Conservation (phyloP, 371 early-diverging fungal genomes). For the Rhizomucor pusillus region DNA sequence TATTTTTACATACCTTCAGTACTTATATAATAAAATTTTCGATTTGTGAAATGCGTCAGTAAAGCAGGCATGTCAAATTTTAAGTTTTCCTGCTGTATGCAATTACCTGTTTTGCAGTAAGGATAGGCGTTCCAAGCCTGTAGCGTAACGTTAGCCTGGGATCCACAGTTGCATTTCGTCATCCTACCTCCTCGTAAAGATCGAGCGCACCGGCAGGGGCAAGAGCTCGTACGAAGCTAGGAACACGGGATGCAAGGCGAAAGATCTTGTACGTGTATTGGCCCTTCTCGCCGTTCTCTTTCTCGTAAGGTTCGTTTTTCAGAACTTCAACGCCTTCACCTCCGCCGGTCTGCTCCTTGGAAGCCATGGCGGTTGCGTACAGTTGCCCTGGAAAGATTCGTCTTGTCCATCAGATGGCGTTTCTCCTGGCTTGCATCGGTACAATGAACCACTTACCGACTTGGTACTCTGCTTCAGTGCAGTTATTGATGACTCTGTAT, state of each 20-base stretch:
- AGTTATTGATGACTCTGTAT: slow-evolving; percentile 70
- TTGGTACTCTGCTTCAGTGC: slow-evolving; percentile 69
- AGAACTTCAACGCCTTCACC: slow-evolving; percentile 51
- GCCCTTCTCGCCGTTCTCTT: slow-evolving; percentile 63
- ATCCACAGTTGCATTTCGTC: not conserved
- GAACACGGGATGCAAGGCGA: slow-evolving; percentile 60
- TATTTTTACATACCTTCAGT: slow-evolving; percentile 14
- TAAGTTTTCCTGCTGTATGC: slow-evolving; percentile 1
- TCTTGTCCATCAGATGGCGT: not conserved
- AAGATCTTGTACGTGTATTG: slow-evolving; percentile 81
- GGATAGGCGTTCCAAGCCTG: slow-evolving; percentile 86
- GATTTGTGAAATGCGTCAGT: not conserved
- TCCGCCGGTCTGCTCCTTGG: slow-evolving; percentile 71
- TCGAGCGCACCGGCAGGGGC: slow-evolving; percentile 64
- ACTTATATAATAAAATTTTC: slow-evolving; percentile 6
- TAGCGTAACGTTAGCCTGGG: not conserved
- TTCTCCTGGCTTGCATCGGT: not conserved
- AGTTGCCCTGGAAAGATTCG: slow-evolving; percentile 52
- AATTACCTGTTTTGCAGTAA: slow-evolving; percentile 73
- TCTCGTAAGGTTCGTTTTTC: slow-evolving; percentile 42
- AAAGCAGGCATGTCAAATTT: not conserved
- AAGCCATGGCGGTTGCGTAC: slow-evolving; percentile 72
- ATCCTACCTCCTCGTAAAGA: slow-evolving; percentile 59
- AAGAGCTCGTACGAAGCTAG: slow-evolving; percentile 54
- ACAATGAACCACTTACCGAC: slow-evolving; percentile 24